Evolutionary conservation across 2,329 filamentous ascomycete species (phyloP).

Genomic region (Berkeleyomyces basicola): DNA sequence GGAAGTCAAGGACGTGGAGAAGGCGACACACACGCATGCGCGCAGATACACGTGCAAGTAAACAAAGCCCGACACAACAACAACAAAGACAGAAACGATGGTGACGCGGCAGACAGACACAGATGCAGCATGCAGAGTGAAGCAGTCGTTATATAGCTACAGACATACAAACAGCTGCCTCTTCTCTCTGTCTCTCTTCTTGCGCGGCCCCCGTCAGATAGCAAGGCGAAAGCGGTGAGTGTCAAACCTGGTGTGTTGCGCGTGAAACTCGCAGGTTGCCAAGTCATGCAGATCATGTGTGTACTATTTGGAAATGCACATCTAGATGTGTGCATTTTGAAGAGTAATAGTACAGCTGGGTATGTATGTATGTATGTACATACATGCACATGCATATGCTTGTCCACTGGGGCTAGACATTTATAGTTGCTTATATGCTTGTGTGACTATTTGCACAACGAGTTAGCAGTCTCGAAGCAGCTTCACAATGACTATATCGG

Average conservation of each 20-base stretch:
- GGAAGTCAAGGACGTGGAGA: neutral
- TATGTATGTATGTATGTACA: neutral
- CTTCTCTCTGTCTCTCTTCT: neutral
- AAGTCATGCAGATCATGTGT: neutral
- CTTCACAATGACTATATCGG: neutral
- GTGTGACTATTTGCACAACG: too few relatives aligned
- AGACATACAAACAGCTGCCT: neutral
- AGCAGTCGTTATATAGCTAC: neutral
- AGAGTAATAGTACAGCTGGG: too few relatives aligned
- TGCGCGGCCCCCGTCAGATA: neutral
- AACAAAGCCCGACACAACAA: neutral
- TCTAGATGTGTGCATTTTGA: neutral
- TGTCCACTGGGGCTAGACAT: neutral
- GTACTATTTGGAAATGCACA: neutral
- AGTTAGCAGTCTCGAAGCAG: neutral
- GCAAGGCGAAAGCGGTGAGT: slow-evolving; percentile 1
- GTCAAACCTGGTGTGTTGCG: slow-evolving; percentile 1
- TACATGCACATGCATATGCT: neutral
- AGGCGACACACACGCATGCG: neutral
- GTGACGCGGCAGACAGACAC: neutral
- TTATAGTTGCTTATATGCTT: neutral
- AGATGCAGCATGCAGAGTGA: neutral
- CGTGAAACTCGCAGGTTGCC: neutral
- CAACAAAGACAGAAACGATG: neutral
- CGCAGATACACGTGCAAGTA: neutral